These are phyloP conservation scores for Boletus edulis DNA, from an alignment of 768 basidiomycete genomes.

Conservation along the genomic window DNA sequence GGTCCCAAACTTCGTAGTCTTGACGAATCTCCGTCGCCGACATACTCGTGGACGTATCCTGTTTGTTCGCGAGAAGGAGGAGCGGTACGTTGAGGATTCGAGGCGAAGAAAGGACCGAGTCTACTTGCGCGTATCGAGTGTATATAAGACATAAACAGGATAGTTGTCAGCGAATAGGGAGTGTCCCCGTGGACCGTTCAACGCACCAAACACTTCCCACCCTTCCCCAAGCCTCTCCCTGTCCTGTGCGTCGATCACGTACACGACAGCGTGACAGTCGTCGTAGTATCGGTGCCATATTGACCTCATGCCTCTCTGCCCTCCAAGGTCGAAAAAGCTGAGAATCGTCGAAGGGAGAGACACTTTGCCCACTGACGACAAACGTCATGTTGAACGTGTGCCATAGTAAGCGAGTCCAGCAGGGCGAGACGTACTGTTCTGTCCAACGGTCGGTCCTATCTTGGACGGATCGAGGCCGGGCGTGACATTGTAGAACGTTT, in stretches of 20 bases:
- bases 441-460: constrained; percentile 95
- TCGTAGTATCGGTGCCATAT: constrained; percentile 97
- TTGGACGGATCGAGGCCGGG: constrained; percentile 90
- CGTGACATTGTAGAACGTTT: constrained; percentile 83
- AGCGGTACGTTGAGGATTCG: constrained; percentile 89
- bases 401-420: neutral
- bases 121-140: constrained; percentile 34
- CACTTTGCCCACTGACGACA: constrained; percentile 78
- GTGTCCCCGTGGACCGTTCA: too few relatives aligned
- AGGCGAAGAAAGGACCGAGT: constrained; percentile 83
- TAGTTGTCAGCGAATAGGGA: neutral
- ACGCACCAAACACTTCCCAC: constrained; percentile 95
- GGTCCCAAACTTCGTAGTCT: constrained; percentile 85
- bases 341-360: constrained; percentile 90
- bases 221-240: constrained; percentile 86
- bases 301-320: constrained; percentile 87
- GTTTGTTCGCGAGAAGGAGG: constrained; percentile 93
- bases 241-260: constrained; percentile 93
- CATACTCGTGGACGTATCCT: constrained; percentile 77
- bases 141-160: too few relatives aligned
- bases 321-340: constrained; percentile 97
- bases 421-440: constrained; percentile 74
- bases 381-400: neutral
- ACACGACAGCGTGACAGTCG: constrained; percentile 96
- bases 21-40: constrained; percentile 90